Conservation (phyloP, 495 filamentous ascomycete species). For the Daldinia grandis region DNA sequence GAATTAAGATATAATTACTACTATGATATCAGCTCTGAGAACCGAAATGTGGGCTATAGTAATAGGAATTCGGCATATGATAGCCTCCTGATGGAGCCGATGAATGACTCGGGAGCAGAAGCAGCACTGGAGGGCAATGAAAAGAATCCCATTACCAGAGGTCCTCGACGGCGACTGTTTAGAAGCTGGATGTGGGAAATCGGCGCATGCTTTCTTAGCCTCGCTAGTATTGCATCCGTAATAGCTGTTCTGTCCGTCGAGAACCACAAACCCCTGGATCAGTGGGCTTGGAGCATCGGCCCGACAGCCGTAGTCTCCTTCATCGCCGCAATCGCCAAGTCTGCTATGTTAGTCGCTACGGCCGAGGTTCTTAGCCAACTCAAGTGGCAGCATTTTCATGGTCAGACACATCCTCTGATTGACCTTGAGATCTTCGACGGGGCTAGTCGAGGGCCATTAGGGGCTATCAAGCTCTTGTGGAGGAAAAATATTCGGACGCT, state of each 20-base stretch:
- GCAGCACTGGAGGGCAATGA: neutral
- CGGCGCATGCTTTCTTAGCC: conserved; percentile 5
- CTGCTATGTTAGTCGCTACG: neutral
- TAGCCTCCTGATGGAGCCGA: neutral
- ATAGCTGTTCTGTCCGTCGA: conserved; percentile 7
- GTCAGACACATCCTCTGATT: neutral
- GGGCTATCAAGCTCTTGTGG: neutral
- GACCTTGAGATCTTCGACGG: conserved; percentile 4
- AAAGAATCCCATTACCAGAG: neutral
- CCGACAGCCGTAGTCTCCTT: conserved; percentile 6
- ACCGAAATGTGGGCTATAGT: conserved; percentile 2
- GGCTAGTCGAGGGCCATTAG: neutral
- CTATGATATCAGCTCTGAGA: neutral
- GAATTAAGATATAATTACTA: neutral
- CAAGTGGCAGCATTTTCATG: conserved; percentile 9
- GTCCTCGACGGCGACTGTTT: neutral
- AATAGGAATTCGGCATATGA: conserved; percentile 4
- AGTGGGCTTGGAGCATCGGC: conserved; percentile 6
- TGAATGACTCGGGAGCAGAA: neutral
- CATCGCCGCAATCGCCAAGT: neutral
- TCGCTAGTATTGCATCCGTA: neutral
- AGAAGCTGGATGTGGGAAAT: conserved; percentile 8
- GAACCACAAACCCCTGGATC: conserved; percentile 4
- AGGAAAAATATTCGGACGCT: neutral
- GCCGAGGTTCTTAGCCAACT: conserved; percentile 1